Evolutionary conservation across 495 filamentous ascomycete species (phyloP), one percentile per base, ranked within the genome.

Genomic region (Aspergillus homomorphus): DNA sequence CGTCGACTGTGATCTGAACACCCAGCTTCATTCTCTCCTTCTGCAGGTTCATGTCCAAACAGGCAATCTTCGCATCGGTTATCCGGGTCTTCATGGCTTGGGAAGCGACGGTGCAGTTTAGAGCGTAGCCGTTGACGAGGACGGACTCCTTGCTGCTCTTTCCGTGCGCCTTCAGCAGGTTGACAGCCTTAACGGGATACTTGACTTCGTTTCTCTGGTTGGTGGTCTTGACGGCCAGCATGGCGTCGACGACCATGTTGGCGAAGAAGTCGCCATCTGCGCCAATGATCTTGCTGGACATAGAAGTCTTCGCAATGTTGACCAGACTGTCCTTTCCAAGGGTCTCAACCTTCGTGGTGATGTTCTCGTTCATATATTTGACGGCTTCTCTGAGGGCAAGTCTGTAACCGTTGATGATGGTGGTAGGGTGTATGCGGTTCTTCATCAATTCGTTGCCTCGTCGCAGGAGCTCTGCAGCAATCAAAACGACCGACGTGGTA

Each of bases 1-100:
- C 94, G 56, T 98, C 94, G 54, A 99, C 89, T 20, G 94, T 97
- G 70, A 99, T 96, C 66, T 99, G 91, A 51, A 99, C 95, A 59
- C 94, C 94, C 16, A 99, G 79, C 82, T 98, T 97, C 94, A 99
- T 98, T 60, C 94, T 83, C 77, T 96, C 91, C 76, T 98, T 99
- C 70, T 97, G 93, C 62, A 99, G 73, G 74, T 99, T 99, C 79
- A 99, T 98, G 69, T 99, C 94, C 49, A 99, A 78, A 69, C 90
- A 89, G 45, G 94, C 94, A 72, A 99, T 98, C 78, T 96, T 97
- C 62, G 95, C 94, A 75, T 97, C 92, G 50, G 83, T 84, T 66
- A 98, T 80, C 61, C 91, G 86, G 23, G 95, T 99, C 65, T 84
- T 91, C 95, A 99, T 99, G 43, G 92, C 92, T 73, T 99, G 94